These are phyloP conservation scores for Pythium aristosporum DNA, from an alignment of 352 stramenopile genomes.

Conservation along the genomic window DNA sequence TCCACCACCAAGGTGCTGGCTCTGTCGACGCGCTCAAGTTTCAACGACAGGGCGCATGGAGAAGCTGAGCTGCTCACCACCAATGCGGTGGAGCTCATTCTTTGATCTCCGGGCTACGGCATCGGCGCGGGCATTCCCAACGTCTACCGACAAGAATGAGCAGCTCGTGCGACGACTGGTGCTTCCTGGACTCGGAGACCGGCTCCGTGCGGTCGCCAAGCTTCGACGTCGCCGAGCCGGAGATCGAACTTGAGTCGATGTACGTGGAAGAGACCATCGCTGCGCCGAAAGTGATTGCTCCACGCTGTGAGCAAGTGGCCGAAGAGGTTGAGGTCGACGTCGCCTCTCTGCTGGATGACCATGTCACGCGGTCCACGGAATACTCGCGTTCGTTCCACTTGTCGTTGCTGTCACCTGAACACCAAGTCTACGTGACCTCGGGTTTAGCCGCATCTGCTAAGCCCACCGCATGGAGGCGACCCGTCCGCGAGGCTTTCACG, in stretches of 20 bases:
- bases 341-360: conserved; percentile 6
- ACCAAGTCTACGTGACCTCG: conserved; percentile 23
- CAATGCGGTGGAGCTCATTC: not conserved
- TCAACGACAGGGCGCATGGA: not conserved
- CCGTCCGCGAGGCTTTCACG: conserved; percentile 18
- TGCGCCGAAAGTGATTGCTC: conserved; percentile 11
- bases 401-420: conserved; percentile 38
- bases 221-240: conserved; percentile 15
- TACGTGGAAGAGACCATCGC: conserved; percentile 20
- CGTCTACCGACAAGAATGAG: conserved; percentile 11
- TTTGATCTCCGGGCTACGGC: not conserved
- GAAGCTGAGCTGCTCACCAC: not conserved
- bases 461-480: conserved; percentile 4
- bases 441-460: not conserved
- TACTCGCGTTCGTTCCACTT: conserved; percentile 29
- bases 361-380: not conserved
- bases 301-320: not conserved
- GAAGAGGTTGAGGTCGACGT: conserved; percentile 8
- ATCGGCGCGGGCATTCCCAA: not conserved
- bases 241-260: conserved; percentile 29
- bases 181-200: conserved; percentile 46
- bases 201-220: conserved; percentile 23
- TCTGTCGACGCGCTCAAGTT: not conserved
- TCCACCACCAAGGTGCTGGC: not conserved
- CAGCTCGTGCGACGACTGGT: conserved; percentile 56